A percentile compares a stretch with the other conserved stretches of the same genome.
These are phyloP conservation scores for Knoxia roxburghii DNA, from an alignment of 257 asterid species.

Conservation along the genomic window DNA sequence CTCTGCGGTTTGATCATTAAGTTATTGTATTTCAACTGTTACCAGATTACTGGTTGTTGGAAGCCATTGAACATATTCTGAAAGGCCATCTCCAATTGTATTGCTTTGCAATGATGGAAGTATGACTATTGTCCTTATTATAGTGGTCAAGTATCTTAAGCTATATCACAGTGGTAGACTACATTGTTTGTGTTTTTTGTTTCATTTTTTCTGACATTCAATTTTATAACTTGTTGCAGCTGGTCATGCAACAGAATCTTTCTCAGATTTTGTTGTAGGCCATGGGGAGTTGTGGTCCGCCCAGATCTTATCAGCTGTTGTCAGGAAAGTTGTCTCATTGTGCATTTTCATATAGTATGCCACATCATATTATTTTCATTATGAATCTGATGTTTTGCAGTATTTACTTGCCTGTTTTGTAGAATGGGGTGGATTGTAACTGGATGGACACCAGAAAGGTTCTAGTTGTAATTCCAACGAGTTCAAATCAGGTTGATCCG, in stretches of 20 bases:
- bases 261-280: slow-evolving; percentile 97
- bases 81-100: background rate
- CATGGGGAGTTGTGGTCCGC: slow-evolving; percentile 99
- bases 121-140: background rate
- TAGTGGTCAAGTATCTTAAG: background rate
- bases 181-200: background rate
- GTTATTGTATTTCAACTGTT: background rate
- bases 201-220: background rate
- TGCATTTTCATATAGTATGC: background rate
- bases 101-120: background rate
- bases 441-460: slow-evolving; percentile 99
- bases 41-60: background rate
- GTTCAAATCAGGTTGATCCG: slow-evolving; percentile 92
- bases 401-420: slow-evolving; percentile 25
- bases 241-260: slow-evolving; percentile 96
- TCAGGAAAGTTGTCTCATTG: slow-evolving; percentile 61
- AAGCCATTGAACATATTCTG: background rate
- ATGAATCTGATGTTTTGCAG: slow-evolving; percentile 2
- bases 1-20: background rate
- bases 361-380: slow-evolving; percentile 1
- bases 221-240: slow-evolving; percentile 53
- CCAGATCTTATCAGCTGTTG: slow-evolving; percentile 64
- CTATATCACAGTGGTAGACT: background rate
- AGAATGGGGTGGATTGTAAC: slow-evolving; percentile 65
- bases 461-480: slow-evolving; percentile 74